Evolutionary conservation across 257 asterid species (phyloP).

Genomic region (Mitragyna speciosa): DNA sequence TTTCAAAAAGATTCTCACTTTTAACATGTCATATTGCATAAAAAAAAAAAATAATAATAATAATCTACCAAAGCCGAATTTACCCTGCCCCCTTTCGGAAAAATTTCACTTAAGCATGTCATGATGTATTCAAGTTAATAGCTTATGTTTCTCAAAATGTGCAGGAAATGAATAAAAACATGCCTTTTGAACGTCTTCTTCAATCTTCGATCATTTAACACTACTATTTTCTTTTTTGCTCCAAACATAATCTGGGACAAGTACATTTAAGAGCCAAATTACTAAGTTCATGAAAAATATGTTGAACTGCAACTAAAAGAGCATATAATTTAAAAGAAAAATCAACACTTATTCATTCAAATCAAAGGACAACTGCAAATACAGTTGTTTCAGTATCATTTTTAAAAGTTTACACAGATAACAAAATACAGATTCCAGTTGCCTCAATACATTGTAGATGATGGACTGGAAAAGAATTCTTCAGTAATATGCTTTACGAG

Average conservation of each 20-base stretch:
- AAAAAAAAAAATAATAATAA: too few species aligned
- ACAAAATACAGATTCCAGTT: background rate
- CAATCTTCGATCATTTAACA: background rate
- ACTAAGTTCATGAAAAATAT: background rate
- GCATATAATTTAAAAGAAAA: too few species aligned
- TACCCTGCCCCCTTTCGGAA: too few species aligned
- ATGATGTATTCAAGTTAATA: too few species aligned
- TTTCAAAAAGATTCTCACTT: too few species aligned
- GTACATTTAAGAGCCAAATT: background rate
- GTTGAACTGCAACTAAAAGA: background rate
- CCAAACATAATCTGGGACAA: too few species aligned
- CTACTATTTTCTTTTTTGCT: background rate
- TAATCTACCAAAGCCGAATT: too few species aligned
- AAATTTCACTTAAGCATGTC: too few species aligned
- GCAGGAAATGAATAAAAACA: too few species aligned
- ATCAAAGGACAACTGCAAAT: background rate
- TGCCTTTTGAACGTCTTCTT: too few species aligned
- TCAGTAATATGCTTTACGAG: constrained; percentile 73
- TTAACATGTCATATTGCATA: too few species aligned
- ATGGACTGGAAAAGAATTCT: background rate
- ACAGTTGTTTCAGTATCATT: background rate
- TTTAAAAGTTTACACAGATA: background rate
- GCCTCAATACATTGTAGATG: background rate
- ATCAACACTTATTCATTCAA: background rate
- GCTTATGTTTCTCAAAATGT: too few species aligned